Conservation (phyloP, 1,284 basidiomycete species). For the Trametes versicolor region DNA sequence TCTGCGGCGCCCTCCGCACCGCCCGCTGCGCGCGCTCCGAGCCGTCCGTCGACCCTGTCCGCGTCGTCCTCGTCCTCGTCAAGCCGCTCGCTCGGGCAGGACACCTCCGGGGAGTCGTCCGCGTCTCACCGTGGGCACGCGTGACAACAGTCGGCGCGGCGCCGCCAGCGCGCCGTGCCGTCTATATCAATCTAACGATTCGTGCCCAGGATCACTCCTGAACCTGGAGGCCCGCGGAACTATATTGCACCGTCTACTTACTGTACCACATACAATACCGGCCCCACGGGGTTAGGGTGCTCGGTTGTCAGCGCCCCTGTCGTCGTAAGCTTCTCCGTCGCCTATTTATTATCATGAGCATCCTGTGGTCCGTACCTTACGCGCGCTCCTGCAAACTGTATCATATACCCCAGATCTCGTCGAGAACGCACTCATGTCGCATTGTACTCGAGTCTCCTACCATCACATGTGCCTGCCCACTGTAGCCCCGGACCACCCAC, state of each 20-base stretch:
- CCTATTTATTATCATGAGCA: slow-evolving; percentile 17
- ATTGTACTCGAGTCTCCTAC: slow-evolving; percentile 4
- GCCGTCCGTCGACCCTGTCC: slow-evolving; percentile 10
- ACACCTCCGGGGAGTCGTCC: slow-evolving; percentile 17
- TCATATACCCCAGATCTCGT: slow-evolving; percentile 11
- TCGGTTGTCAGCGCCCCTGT: slow-evolving; percentile 3
- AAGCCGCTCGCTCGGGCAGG: slow-evolving; percentile 9
- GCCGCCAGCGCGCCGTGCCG: background rate
- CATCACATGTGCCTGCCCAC: slow-evolving; percentile 4
- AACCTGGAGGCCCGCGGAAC: background rate
- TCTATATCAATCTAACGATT: slow-evolving; percentile 4
- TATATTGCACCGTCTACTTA: slow-evolving; percentile 3
- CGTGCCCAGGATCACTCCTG: background rate
- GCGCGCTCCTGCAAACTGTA: slow-evolving; percentile 13
- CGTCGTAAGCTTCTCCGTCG: slow-evolving; percentile 8
- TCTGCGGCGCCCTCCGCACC: background rate
- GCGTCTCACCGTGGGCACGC: slow-evolving; percentile 21
- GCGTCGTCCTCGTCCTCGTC: slow-evolving; percentile 14
- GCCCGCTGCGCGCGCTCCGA: slow-evolving; percentile 3
- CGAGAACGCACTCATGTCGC: slow-evolving; percentile 11
- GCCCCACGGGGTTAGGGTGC: slow-evolving; percentile 18
- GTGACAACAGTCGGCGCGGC: slow-evolving; percentile 11
- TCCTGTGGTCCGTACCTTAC: slow-evolving; percentile 11
- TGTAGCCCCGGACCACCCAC: slow-evolving; percentile 11
- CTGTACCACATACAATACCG: slow-evolving; percentile 12